Base-by-base conservation (phyloP, 306 rosid species). In the Morella rubra region DNA sequence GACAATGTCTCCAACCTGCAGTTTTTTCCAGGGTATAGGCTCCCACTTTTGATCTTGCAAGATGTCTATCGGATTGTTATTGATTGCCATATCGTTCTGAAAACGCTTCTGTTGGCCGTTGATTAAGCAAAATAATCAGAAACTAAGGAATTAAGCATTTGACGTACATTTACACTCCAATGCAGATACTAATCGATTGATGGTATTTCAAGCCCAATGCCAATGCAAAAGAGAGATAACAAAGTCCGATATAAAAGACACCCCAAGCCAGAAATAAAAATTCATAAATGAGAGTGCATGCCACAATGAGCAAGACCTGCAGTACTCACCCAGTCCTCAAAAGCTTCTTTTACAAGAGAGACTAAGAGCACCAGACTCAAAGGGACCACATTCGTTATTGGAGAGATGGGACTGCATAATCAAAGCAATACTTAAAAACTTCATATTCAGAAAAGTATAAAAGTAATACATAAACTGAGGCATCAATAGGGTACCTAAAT, bases 331-430 rank as follows among this genome's bases (percentile, higher is more conserved):
- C 93, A 93, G 79, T 93, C 97, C 86, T 93, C 98, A 82, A 88
- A 93, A 76, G 98, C 98, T 85, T 93, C 98, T 85, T 93, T 93
- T 44, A 89, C 79, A 54, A 93, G 95, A 83, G 98, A 91, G 70
- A 93, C 88, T 18, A 93, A 85, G 81, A 93, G 90, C 93, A 93
- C 98, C 84, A 91, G n/a, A 72, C 92, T 86, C 69, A 93, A 82
- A 56, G 98, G 98, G 78, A 91, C 81, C 85, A 93, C 97, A 80
- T 91, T 93, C 69, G 98, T 93, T 79, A 93, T 80, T 45, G 98
- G 98, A 77, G 91, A 85, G 61, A 93, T 93, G 16, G 98, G 98
- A 84, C 98, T 93, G 88, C 93, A 89, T 16, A 50, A 86, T 77
- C 72, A 87, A 72, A 79, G 76, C 83, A 79, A 7, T 42, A 82